Percentiles rank a stretch among this genome's conserved stretches.
These are phyloP conservation scores for Blastosporella zonata DNA, from an alignment of 1,284 basidiomycete species.

Conservation along the genomic window DNA sequence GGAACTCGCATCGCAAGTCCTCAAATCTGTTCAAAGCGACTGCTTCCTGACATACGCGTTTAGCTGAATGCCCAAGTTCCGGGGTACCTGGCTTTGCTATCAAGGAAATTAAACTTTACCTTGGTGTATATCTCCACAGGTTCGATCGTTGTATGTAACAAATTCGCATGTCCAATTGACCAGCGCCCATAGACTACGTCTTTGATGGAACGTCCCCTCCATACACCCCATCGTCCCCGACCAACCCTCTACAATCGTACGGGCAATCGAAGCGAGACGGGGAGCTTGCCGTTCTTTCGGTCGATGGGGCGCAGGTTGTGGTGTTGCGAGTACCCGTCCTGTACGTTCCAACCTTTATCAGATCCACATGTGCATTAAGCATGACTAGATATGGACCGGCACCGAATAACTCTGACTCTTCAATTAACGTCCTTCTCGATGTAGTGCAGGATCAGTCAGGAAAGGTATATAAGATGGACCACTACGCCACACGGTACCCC, in stretches of 20 bases:
- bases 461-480: slow-evolving; percentile 83
- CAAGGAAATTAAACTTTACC: slow-evolving; percentile 52
- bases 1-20: slow-evolving; percentile 54
- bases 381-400: slow-evolving; percentile 71
- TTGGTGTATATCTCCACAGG: slow-evolving; percentile 80
- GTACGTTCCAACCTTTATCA: slow-evolving; percentile 37
- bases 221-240: slow-evolving; percentile 61
- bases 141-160: slow-evolving; percentile 18
- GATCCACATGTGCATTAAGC: background rate
- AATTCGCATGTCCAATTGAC: background rate
- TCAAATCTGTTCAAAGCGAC: background rate
- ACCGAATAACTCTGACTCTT: slow-evolving; percentile 71
- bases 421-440: slow-evolving; percentile 78
- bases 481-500: slow-evolving; percentile 80
- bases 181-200: slow-evolving; percentile 65
- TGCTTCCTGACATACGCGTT: background rate
- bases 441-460: slow-evolving; percentile 75
- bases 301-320: slow-evolving; percentile 51
- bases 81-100: slow-evolving; percentile 56
- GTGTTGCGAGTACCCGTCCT: slow-evolving; percentile 81
- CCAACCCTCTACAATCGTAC: slow-evolving; percentile 78
- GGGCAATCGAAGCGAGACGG: slow-evolving; percentile 76
- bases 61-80: slow-evolving; percentile 73
- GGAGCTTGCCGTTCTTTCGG: slow-evolving; percentile 60
- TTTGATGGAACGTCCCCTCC: slow-evolving; percentile 83